phyloP scores from a whole-genome alignment of 495 filamentous ascomycete species.

The Xylaria cubensis region DNA sequence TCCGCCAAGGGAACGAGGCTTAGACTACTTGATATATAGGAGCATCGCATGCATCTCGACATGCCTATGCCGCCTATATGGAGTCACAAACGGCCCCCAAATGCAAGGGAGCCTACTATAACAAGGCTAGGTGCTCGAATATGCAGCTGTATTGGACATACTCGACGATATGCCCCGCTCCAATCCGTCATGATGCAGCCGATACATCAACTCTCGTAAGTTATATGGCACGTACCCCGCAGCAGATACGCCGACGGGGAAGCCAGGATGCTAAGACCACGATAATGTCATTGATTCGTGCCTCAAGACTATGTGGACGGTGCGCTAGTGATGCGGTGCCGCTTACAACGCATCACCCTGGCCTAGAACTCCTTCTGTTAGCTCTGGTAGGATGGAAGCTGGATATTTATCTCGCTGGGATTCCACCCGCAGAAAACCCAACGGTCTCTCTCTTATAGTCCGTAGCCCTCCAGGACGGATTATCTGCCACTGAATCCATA shows the following conservation, averaged over 20 bases:
- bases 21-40: neutral
- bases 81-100: slow-evolving; percentile 16
- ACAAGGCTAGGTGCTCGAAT: slow-evolving; percentile 7
- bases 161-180: slow-evolving; percentile 6
- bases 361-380: neutral
- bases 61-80: neutral
- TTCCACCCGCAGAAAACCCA: neutral
- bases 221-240: slow-evolving; percentile 13
- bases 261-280: neutral
- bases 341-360: neutral
- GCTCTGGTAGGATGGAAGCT: neutral
- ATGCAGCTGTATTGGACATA: neutral
- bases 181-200: neutral
- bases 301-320: neutral
- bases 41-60: neutral
- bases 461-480: neutral
- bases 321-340: slow-evolving; percentile 2
- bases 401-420: slow-evolving; percentile 13
- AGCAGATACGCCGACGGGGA: neutral
- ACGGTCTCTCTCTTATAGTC: neutral
- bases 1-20: slow-evolving; percentile 13
- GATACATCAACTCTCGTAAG: slow-evolving; percentile 14
- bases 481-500: neutral
- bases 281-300: slow-evolving; percentile 6
- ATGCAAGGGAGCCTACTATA: neutral